Evolutionary conservation across 2,329 filamentous ascomycete species (phyloP).

Genomic region (Orbilia javanica): DNA sequence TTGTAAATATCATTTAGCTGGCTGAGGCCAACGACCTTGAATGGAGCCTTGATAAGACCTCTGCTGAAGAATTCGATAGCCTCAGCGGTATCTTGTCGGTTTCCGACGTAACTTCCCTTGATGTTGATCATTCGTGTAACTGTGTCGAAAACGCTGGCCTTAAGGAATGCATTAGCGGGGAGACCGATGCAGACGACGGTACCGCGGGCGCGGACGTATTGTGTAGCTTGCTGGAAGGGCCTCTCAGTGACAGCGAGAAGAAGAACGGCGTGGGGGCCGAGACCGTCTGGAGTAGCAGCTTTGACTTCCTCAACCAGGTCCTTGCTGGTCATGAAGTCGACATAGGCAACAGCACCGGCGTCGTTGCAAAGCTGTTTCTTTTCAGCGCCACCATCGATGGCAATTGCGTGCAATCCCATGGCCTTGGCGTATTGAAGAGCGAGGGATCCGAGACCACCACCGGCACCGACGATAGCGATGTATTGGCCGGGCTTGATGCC

Average conservation of each 20-base stretch:
- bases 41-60: slow-evolving; percentile 87
- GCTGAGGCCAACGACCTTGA: slow-evolving; percentile 84
- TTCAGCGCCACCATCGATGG: slow-evolving; percentile 85
- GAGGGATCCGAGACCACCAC: slow-evolving; percentile 79
- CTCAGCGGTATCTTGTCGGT: slow-evolving; percentile 87
- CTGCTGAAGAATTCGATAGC: slow-evolving; percentile 89
- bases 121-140: slow-evolving; percentile 92
- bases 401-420: slow-evolving; percentile 85
- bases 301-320: slow-evolving; percentile 88
- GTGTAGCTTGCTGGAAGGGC: slow-evolving; percentile 94
- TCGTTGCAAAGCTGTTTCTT: slow-evolving; percentile 78
- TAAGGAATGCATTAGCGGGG: slow-evolving; percentile 81
- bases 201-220: slow-evolving; percentile 85
- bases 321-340: slow-evolving; percentile 83
- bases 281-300: slow-evolving; percentile 80
- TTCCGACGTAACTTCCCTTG: slow-evolving; percentile 93
- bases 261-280: slow-evolving; percentile 88
- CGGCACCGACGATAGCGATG: slow-evolving; percentile 87
- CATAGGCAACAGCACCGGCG: slow-evolving; percentile 78
- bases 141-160: slow-evolving; percentile 87
- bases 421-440: slow-evolving; percentile 83
- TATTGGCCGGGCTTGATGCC: slow-evolving; percentile 79
- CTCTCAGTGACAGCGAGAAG: slow-evolving; percentile 88
- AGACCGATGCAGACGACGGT: slow-evolving; percentile 90
- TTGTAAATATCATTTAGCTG: slow-evolving; percentile 75